phyloP scores from a whole-genome alignment of 345 rosid species.

The Brassica carinata region DNA sequence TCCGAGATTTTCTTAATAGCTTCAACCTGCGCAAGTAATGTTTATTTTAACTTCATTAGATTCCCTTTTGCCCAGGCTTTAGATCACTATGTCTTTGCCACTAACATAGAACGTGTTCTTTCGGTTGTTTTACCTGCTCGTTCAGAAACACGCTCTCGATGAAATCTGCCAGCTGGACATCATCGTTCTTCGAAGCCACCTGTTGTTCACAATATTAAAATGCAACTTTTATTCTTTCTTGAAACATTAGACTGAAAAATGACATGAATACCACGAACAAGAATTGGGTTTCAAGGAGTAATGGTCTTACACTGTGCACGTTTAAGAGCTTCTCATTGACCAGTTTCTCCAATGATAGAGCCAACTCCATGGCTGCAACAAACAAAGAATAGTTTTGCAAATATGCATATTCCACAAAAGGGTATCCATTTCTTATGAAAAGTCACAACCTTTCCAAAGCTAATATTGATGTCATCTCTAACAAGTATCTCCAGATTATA shows the following conservation, averaged over 20 bases:
- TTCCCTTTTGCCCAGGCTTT: conserved; percentile 10
- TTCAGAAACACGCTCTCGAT: conserved; percentile 62
- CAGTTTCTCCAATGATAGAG: conserved; percentile 86
- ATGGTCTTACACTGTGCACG: conserved; percentile 63
- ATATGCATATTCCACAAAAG: background rate
- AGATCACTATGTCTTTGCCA: conserved; percentile 16
- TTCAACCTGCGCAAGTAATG: conserved; percentile 55
- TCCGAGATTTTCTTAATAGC: conserved; percentile 70
- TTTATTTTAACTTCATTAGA: conserved; percentile 25
- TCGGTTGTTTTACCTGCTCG: conserved; percentile 66
- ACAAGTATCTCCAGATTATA: background rate
- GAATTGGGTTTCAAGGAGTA: background rate
- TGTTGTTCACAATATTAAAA: conserved; percentile 40
- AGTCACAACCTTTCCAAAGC: background rate
- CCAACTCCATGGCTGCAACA: conserved; percentile 83
- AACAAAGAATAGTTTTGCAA: background rate
- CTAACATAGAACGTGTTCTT: conserved; percentile 37
- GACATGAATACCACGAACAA: conserved; percentile 9
- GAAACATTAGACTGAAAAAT: background rate
- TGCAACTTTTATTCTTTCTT: background rate
- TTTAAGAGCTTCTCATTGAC: conserved; percentile 76
- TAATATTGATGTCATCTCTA: conserved; percentile 3
- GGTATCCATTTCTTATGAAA: background rate
- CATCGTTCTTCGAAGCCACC: conserved; percentile 71
- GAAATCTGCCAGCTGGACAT: conserved; percentile 78